Percentiles rank a stretch among this genome's conserved stretches.
phyloP scores from a whole-genome alignment of 768 basidiomycete genomes.

The Kwoniella heveanensis region DNA sequence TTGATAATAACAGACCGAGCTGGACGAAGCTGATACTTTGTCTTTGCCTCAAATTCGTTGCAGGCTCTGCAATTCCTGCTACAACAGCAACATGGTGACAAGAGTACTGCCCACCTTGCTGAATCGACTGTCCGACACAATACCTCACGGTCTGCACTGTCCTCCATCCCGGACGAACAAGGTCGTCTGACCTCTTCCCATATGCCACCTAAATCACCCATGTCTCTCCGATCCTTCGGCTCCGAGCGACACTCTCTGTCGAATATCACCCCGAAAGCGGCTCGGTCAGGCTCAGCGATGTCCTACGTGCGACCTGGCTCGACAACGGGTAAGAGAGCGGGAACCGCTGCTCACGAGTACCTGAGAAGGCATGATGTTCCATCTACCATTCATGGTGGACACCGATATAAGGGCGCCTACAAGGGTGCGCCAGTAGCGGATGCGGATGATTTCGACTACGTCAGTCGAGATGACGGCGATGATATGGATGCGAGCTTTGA shows the following conservation, averaged over 20 bases:
- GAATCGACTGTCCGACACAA: slow-evolving; percentile 24
- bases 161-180: slow-evolving; percentile 37
- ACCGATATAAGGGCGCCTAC: slow-evolving; percentile 47
- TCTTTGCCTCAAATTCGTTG: too few relatives aligned
- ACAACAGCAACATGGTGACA: slow-evolving; percentile 63
- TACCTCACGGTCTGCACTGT: slow-evolving; percentile 22
- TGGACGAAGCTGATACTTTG: too few relatives aligned
- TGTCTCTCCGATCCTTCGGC: slow-evolving; percentile 37
- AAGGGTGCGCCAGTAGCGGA: slow-evolving; percentile 37
- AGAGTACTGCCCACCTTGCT: slow-evolving; percentile 15
- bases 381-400: slow-evolving; percentile 39
- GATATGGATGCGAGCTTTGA: slow-evolving; percentile 72
- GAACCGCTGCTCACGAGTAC: slow-evolving; percentile 90
- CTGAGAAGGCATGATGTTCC: slow-evolving; percentile 64
- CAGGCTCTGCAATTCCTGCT: slow-evolving; percentile 91
- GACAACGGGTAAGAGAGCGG: slow-evolving; percentile 74
- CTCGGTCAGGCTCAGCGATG: slow-evolving; percentile 25
- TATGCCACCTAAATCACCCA: slow-evolving; percentile 30
- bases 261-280: slow-evolving; percentile 38
- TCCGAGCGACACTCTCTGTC: slow-evolving; percentile 35
- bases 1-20: too few relatives aligned
- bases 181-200: slow-evolving; percentile 28
- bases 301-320: slow-evolving; percentile 35
- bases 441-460: slow-evolving; percentile 46
- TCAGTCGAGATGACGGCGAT: slow-evolving; percentile 51